phyloP scores from a whole-genome alignment of 176 grass and related monocot genomes.

The Rhipidocladum racemiflorum region DNA sequence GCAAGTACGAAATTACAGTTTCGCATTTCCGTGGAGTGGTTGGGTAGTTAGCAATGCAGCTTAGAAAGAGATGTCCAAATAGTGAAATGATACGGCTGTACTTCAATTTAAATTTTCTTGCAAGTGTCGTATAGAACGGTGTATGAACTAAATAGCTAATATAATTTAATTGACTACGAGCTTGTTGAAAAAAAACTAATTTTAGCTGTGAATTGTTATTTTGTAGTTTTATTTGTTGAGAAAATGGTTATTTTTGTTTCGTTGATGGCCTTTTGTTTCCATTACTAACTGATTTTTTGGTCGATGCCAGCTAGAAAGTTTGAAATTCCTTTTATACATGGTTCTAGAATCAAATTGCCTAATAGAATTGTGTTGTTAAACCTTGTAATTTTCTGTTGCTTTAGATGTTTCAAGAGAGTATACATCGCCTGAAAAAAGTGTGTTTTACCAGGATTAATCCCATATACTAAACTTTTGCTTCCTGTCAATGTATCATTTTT shows the following conservation, averaged over 20 bases:
- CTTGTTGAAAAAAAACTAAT: neutral
- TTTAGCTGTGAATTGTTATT: neutral
- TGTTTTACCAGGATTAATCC: neutral
- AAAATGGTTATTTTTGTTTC: neutral
- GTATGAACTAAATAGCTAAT: neutral
- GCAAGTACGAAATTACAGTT: neutral
- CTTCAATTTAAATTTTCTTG: neutral
- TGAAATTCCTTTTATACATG: neutral
- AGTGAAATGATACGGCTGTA: neutral
- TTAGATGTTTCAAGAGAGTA: neutral
- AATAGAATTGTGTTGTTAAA: neutral
- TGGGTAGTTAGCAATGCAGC: neutral
- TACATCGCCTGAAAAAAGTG: neutral
- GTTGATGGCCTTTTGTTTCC: neutral
- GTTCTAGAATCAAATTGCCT: neutral
- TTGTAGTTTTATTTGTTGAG: neutral
- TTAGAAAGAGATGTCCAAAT: neutral
- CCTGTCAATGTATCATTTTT: neutral
- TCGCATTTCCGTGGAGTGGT: constrained; percentile 6
- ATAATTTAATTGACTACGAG: neutral
- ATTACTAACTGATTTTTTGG: neutral
- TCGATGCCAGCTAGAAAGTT: neutral
- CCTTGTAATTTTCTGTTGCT: neutral
- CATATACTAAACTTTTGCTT: neutral
- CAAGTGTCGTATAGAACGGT: neutral